Evolutionary conservation across 2,329 filamentous ascomycete species (phyloP).

Genomic region (Golovinomyces cichoracearum): DNA sequence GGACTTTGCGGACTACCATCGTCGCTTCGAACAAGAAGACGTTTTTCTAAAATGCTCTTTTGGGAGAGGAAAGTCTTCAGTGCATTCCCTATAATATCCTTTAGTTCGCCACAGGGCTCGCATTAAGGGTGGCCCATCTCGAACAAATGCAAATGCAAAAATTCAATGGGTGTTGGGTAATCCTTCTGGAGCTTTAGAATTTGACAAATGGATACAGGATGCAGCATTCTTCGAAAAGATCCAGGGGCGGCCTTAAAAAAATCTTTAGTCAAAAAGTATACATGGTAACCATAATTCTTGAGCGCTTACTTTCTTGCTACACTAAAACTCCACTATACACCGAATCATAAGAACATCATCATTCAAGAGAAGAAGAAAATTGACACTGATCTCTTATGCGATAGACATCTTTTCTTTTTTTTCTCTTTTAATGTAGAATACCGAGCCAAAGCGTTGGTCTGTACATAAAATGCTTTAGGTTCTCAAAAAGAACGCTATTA

Average conservation of each 20-base stretch:
- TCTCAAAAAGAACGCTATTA: background rate
- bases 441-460: background rate
- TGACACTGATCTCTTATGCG: background rate
- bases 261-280: background rate
- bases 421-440: background rate
- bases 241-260: background rate
- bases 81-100: background rate
- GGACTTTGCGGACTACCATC: conserved; percentile 1
- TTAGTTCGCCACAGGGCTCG: background rate
- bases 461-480: background rate
- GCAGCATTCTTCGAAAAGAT: background rate
- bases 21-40: background rate
- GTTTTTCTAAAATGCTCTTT: background rate
- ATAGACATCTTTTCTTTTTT: background rate
- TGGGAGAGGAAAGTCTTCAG: background rate
- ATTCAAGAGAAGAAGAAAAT: background rate
- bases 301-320: no score
- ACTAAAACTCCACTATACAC: background rate
- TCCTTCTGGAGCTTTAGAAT: background rate
- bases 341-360: background rate
- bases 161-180: background rate
- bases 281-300: background rate
- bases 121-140: background rate
- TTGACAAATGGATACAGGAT: background rate
- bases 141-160: background rate